Evolutionary conservation across 352 stramenopile genomes (phyloP), one percentile per base, ranked within the genome.

Genomic region (Nothophytophthora sp.): DNA sequence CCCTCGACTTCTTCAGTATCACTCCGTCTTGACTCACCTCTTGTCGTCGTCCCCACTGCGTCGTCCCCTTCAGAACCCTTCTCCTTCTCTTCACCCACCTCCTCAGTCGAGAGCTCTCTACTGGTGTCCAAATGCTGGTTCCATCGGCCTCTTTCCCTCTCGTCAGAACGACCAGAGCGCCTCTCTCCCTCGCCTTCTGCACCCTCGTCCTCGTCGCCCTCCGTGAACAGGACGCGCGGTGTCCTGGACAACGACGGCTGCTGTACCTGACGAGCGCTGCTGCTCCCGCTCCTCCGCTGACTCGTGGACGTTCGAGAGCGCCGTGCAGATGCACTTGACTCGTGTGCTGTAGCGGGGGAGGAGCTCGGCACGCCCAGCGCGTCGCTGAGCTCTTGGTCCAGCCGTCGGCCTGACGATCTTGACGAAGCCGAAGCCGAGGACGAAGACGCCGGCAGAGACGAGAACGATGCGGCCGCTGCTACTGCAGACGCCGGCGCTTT

Each of bases 321-420:
- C 11, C 35, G 45, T 1, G 29, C 53, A 15, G 42, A 52, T 13
- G 42, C 32, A 15, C 52, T 54, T 16, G 27, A 15, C 23, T 20
- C 39, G 5, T 25, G 48, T 28, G 27, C 37, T 13, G 27, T 37
- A 32, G 22, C 29, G 5, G 33, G 19, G 18, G 27, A 52, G 7
- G 36, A 49, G 3, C 43, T 40, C 0, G 42, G 38, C 30, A 88
- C 68, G 0, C 80, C 80, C 25, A 90, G 37, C 0, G 76, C 80
- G 24, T 85, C 65, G 10, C 62, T 88, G 20, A 90, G 43, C 27
- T 90, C 80, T 15, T 85, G 57, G 33, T 90, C 80, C 24, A 68
- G 49, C 4, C 55, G 36, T 12, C 47, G 70, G 37, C 18, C 60
- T 3, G 65, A 51, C 13, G 39, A 61, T 16, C 30, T 43, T 0